These are phyloP conservation scores for Yamadazyma philogaea DNA, from an alignment of 805 yeast genomes.

Conservation along the genomic window DNA sequence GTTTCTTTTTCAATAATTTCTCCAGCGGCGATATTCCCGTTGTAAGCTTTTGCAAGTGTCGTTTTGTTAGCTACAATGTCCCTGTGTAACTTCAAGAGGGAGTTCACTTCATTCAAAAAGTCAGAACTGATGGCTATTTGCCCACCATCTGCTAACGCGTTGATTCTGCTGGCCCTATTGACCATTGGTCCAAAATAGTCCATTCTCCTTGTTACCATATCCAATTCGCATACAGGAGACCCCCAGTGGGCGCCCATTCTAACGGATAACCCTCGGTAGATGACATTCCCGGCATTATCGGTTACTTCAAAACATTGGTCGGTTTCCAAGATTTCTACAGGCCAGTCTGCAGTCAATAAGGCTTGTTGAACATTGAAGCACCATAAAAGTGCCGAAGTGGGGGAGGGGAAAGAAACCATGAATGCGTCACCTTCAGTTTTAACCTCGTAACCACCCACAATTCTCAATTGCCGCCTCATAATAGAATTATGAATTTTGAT, in stretches of 20 bases:
- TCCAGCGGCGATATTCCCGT: conserved; percentile 46
- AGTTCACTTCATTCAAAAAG: conserved; percentile 67
- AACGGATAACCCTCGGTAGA: conserved; percentile 88
- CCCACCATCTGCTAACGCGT: conserved; percentile 98
- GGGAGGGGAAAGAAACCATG: conserved; percentile 94
- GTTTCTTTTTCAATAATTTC: conserved; percentile 65
- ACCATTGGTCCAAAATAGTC: conserved; percentile 99
- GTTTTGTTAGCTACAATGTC: conserved; percentile 29
- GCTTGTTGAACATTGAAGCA: conserved; percentile 90
- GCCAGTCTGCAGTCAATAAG: conserved; percentile 86
- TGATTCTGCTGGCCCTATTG: conserved; percentile 87
- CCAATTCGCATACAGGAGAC: conserved; percentile 91
- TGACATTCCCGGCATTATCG: conserved; percentile 55
- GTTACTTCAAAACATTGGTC: conserved; percentile 80
- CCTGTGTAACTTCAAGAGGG: conserved; percentile 49
- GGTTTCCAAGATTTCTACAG: conserved; percentile 80
- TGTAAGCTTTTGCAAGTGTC: conserved; percentile 40
- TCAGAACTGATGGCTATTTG: conserved; percentile 86
- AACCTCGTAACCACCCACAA: conserved; percentile 96
- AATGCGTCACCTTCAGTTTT: conserved; percentile 99
- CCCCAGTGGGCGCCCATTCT: conserved; percentile 99
- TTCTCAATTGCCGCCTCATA: conserved; percentile 89
- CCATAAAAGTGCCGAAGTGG: conserved; percentile 88
- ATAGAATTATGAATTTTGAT: conserved; percentile 90
- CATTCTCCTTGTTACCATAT: conserved; percentile 94